Conservation (phyloP, 2,329 filamentous ascomycete genomes). For the Scedosporium apiospermum region DNA sequence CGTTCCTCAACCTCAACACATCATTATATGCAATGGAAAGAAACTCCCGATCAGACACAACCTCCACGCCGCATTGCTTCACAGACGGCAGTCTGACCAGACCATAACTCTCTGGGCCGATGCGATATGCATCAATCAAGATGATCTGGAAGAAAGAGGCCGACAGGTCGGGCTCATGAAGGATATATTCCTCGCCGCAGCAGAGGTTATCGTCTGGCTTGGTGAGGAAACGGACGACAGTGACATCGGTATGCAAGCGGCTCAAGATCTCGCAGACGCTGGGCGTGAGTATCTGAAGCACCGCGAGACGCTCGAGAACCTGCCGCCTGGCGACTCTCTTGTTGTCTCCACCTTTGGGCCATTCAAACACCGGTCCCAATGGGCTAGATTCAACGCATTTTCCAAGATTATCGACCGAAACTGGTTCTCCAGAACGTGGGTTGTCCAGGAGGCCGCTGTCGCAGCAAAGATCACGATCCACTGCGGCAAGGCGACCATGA, state of each 20-base stretch:
- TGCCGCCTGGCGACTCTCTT: background rate
- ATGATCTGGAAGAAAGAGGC: conserved; percentile 10
- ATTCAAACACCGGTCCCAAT: background rate
- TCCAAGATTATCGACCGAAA: background rate
- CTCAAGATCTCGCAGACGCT: background rate
- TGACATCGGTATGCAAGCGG: conserved; percentile 7
- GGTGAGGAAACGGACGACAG: conserved; percentile 6
- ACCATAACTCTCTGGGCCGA: conserved; percentile 11
- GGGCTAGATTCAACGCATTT: background rate
- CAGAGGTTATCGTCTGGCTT: conserved; percentile 10
- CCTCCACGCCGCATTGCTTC: conserved; percentile 3
- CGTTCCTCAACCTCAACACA: background rate
- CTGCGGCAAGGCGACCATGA: background rate
- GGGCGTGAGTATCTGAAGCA: background rate
- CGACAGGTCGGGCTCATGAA: conserved; percentile 12
- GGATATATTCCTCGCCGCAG: conserved; percentile 10
- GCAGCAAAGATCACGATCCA: background rate
- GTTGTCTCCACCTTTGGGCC: background rate
- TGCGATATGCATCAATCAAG: conserved; percentile 14
- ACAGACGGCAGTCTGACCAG: background rate
- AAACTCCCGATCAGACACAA: background rate
- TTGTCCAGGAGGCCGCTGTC: background rate
- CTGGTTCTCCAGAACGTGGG: background rate
- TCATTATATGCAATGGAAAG: background rate
- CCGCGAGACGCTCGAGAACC: background rate